Evolutionary conservation across 2,329 filamentous ascomycete genomes (phyloP), one percentile per base, ranked within the genome.

Genomic region (Fusarium verrucosum): DNA sequence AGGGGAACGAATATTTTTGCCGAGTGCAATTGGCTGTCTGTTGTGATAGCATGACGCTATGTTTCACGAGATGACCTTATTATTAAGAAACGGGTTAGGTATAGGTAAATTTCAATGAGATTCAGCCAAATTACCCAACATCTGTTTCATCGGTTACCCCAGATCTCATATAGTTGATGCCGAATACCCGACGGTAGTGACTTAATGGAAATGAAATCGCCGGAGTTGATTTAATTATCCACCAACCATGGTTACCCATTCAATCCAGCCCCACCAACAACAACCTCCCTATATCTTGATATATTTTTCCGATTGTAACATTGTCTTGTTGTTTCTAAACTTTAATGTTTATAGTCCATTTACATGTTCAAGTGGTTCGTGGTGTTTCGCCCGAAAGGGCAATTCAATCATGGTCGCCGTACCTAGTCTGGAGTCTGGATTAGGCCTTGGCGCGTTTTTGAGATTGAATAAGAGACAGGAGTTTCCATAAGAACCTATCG

Each of bases 191-290:
- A 23, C 23, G 23, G 23, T 23, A 51, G 51, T 46, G 38, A 40
- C 36, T 35, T 20, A 41, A 23, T 10, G n/a, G n/a, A n/a, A n/a
- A n/a, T n/a, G n/a, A n/a, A n/a, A n/a, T n/a, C n/a, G n/a, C n/a
- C 28, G 32, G 44, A 20, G 20, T 14, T 17, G n/a, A n/a, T 10
- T n/a, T 37, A 14, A 61, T 47, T 50, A 65, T 55, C 62, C 60
- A 65, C 62, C 60, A 65, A 65, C 62, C 43, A 36, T 20, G 43
- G 43, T 16, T 2, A 4, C 4, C 10, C 1, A 17, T 4, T 4
- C 2, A 5, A n/a, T 0, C 3, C 5, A 49, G 43, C 38, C 50
- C 58, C 62, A 64, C 62, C 66, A 68, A 69, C 67, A 4, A 13
- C 1, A n/a, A 10, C 0, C 6, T 2, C 2, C 1, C 1, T 11